phyloP scores from a whole-genome alignment of 169 alveolate species.

The Theileria orientalis region DNA sequence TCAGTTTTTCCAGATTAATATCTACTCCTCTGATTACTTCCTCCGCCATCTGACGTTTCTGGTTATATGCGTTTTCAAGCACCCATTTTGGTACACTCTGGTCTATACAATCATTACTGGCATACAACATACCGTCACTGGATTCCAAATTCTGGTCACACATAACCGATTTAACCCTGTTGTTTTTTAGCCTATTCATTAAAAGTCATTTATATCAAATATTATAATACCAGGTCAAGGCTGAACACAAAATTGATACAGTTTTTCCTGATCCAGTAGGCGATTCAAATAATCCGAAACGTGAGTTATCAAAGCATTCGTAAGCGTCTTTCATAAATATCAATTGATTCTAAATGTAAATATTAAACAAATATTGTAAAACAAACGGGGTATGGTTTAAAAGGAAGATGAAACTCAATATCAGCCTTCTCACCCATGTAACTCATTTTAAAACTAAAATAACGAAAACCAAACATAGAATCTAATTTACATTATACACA shows the following conservation, averaged over 20 bases:
- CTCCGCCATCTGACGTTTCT: conserved; percentile 30
- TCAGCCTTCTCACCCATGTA: neutral
- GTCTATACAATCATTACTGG: conserved; percentile 1
- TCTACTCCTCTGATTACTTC: conserved; percentile 7
- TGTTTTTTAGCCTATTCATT: conserved; percentile 32
- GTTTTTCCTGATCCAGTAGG: conserved; percentile 98
- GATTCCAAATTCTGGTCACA: neutral
- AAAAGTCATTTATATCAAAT: neutral
- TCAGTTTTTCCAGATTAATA: conserved; percentile 10
- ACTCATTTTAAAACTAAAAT: neutral
- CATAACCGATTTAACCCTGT: conserved; percentile 31
- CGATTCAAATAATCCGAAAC: conserved; percentile 90
- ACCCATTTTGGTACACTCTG: conserved; percentile 49
- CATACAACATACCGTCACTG: neutral
- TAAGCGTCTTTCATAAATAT: conserved; percentile 59
- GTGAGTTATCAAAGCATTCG: conserved; percentile 53
- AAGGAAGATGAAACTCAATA: conserved; percentile 44
- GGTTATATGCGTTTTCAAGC: conserved; percentile 13
- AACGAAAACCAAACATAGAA: neutral
- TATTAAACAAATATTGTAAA: no score
- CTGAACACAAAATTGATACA: conserved; percentile 85
- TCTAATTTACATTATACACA: neutral
- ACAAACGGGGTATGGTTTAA: conserved; percentile 62
- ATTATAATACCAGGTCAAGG: conserved; percentile 78
- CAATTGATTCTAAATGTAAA: conserved; percentile 33